phyloP scores from a whole-genome alignment of 768 basidiomycete genomes.

The Lactifluus subvellereus region DNA sequence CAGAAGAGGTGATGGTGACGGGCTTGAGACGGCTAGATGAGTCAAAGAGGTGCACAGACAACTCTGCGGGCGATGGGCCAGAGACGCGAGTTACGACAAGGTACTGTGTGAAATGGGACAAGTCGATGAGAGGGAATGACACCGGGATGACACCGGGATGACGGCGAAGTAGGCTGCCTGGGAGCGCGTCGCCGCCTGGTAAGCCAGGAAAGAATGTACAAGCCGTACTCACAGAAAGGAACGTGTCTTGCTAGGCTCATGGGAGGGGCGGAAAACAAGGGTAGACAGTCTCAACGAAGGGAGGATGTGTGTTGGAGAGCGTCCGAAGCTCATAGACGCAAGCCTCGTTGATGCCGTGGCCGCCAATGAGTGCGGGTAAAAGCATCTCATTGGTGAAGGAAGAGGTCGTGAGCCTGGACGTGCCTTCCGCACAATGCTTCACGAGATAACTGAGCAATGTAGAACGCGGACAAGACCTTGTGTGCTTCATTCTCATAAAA shows the following conservation, averaged over 20 bases:
- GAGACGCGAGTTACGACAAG: conserved; percentile 71
- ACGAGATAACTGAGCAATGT: conserved; percentile 67
- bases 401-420: conserved; percentile 56
- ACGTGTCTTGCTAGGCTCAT: conserved; percentile 47
- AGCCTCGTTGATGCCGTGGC: conserved; percentile 96
- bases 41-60: conserved; percentile 70
- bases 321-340: conserved; percentile 94
- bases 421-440: conserved; percentile 44
- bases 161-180: conserved; percentile 83
- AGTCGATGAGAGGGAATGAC: conserved; percentile 92
- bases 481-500: conserved; percentile 70
- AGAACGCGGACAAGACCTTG: conserved; percentile 75
- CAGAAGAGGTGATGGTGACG: conserved; percentile 78
- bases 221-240: conserved; percentile 69
- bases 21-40: conserved; percentile 98
- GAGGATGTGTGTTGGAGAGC: conserved; percentile 86
- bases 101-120: conserved; percentile 94
- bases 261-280: conserved; percentile 72
- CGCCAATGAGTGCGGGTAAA: conserved; percentile 87
- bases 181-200: conserved; percentile 64
- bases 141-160: conserved; percentile 86
- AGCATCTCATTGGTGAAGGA: conserved; percentile 62
- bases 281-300: conserved; percentile 74
- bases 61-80: conserved; percentile 70
- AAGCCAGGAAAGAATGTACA: conserved; percentile 84